Base-by-base conservation (phyloP, 2,329 filamentous ascomycete species). In the Cordyceps militaris region DNA sequence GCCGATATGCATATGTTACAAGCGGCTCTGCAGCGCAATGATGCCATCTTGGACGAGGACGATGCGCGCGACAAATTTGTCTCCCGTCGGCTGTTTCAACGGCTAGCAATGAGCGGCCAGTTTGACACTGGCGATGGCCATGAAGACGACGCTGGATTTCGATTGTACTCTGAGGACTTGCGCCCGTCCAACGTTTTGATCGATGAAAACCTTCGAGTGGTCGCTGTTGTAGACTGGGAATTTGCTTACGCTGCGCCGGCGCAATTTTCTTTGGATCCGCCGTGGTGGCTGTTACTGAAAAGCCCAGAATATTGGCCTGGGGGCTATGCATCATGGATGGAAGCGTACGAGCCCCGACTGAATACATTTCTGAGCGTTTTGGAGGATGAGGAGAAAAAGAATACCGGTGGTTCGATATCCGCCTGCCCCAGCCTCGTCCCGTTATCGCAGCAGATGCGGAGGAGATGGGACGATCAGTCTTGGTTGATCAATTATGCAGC, bases 201-300 rank as follows among this genome's bases (percentile, higher is more conserved):
- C 2, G 63, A 70, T 21, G 57, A 66, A 5, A 52, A 66, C 4
- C 54, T 68, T 4, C 51, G 64, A 0, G 58, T 75, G 1, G 62
- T 67, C 9, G 70, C 64, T 3, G 66, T 71, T 0, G 71, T 78
- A 16, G 73, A 76, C 59, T 77, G 72, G 72, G 74, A 77, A 62
- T 73, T 72, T 56, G 58, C 70, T 64, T 56, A 30, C 21, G 64
- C 56, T 6, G 70, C 63, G 0, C 70, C 72, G 0, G 56, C 66
- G 16, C 64, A 72, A 43, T 74, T 74, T 38, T 52, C 36, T 19
- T 62, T 67, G n/a, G 68, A 72, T 54, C 67, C 71, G 14, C 73
- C 73, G 1, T 75, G 71, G 71, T 76, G 71, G 73, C 64, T 76
- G 3, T 61, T 73, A 0, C 58, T 74, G 2, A 59, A 68, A 14